Conservation (phyloP, 2,329 filamentous ascomycete species). For the Penicillium sclerotiorum region DNA sequence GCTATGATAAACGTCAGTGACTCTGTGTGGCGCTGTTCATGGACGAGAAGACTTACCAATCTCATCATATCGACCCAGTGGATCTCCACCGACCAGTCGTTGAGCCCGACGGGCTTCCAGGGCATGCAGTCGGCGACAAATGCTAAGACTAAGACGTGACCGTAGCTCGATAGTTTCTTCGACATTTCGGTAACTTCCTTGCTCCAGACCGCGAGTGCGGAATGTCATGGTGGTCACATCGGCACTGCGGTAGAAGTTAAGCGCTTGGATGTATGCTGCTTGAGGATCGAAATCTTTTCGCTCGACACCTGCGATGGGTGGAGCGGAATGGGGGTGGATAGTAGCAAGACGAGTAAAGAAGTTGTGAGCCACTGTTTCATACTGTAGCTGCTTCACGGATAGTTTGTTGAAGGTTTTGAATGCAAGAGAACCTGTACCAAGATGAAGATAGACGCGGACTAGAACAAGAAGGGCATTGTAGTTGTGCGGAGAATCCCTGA, state of each 20-base stretch:
- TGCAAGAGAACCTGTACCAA: constrained; percentile 51
- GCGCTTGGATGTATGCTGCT: constrained; percentile 41
- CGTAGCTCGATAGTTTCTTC: constrained; percentile 46
- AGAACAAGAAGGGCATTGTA: constrained; percentile 50
- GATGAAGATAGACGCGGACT: constrained; percentile 46
- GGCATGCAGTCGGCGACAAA: constrained; percentile 47
- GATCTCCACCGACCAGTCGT: constrained; percentile 42
- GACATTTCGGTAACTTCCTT: constrained; percentile 49
- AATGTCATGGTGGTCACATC: constrained; percentile 40
- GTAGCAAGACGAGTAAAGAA: constrained; percentile 51
- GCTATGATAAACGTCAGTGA: constrained; percentile 26
- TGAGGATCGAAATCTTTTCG: constrained; percentile 47
- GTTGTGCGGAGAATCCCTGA: constrained; percentile 49
- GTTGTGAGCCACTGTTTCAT: constrained; percentile 51
- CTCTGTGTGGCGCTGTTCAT: background rate
- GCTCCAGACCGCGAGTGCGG: constrained; percentile 42
- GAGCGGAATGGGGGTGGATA: constrained; percentile 48
- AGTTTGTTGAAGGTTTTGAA: constrained; percentile 49
- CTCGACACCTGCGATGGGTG: constrained; percentile 43
- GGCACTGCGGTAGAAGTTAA: constrained; percentile 46
- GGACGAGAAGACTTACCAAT: constrained; percentile 34
- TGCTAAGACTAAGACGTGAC: constrained; percentile 40
- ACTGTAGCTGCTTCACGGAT: constrained; percentile 53
- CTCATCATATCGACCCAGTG: constrained; percentile 38
- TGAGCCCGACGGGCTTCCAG: constrained; percentile 46